phyloP scores from a whole-genome alignment of 176 grass and related monocot species.

The Aechmea fasciata region DNA sequence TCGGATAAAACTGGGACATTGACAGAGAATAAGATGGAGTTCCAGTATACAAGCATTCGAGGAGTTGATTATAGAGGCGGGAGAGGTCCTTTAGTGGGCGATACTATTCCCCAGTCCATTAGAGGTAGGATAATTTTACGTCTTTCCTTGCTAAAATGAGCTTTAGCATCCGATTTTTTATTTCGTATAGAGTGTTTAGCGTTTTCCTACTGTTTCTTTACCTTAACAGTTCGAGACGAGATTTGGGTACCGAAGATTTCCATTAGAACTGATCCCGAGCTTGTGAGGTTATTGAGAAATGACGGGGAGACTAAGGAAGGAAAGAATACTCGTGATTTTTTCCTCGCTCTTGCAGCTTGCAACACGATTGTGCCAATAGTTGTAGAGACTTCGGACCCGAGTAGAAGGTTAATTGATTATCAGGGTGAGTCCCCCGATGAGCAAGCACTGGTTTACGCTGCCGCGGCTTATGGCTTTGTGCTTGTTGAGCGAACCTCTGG shows the following conservation, averaged over 20 bases:
- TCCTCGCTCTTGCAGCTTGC: conserved; percentile 68
- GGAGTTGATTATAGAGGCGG: conserved; percentile 56
- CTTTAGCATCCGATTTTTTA: conserved; percentile 8
- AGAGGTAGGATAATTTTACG: conserved; percentile 30
- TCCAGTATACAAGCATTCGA: conserved; percentile 52
- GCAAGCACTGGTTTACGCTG: conserved; percentile 76
- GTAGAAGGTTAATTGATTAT: conserved; percentile 56
- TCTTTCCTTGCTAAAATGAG: conserved; percentile 10
- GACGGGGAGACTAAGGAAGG: conserved; percentile 28
- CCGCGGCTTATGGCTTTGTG: conserved; percentile 79
- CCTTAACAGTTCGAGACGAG: conserved; percentile 23
- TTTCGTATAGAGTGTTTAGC: neutral
- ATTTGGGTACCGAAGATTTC: conserved; percentile 52
- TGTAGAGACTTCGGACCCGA: conserved; percentile 29
- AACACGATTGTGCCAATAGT: conserved; percentile 83
- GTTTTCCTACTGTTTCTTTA: conserved; percentile 14
- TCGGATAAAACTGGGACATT: conserved; percentile 93
- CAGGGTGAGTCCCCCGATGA: conserved; percentile 95
- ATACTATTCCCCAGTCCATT: conserved; percentile 16
- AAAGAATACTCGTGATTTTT: conserved; percentile 42
- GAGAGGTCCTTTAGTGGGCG: neutral
- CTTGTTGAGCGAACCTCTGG: conserved; percentile 78
- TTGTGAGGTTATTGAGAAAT: conserved; percentile 41
- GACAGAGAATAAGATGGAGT: conserved; percentile 95
- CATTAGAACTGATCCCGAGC: conserved; percentile 39